Base-by-base conservation (phyloP, 225 moss, liverwort and hornwort genomes). In the Bryum argenteum region DNA sequence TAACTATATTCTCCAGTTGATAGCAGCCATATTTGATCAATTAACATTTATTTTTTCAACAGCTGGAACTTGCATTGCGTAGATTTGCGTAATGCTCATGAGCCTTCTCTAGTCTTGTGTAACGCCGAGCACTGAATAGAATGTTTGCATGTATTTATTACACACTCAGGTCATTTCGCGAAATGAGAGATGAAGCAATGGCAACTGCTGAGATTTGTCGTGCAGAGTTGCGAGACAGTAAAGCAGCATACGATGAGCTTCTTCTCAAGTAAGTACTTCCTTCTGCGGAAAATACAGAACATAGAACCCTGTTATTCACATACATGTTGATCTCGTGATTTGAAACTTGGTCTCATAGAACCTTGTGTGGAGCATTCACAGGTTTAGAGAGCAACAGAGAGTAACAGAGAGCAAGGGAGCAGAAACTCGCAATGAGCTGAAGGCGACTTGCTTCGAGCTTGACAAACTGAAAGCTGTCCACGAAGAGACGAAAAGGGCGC, bases 301-400 rank as follows among this genome's bases (percentile, higher is more conserved):
- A n/a, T n/a, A n/a, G n/a, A n/a, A n/a, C n/a, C n/a, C n/a, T n/a
- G n/a, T n/a, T n/a, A n/a, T n/a, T n/a, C n/a, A 43, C 24, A 8
- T 17, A 1, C 3, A 42, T 26, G 4, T 23, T 57, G 4, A 10
- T 56, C 24, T 8, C 56, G 0, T n/a, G 11, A 5, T 38, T 24
- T 16, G 8, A 11, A 23, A 17, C 0, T 26, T 2, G 12, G 8
- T 12, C 43, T 3, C 0, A 39, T 54, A 33, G 33, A 33, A 33
- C 33, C 33, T 33, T 33, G 33, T 5, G 7, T 33, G 2, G 33
- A 33, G 33, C 33, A 33, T 33, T 33, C 33, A 5, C 52, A 87
- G 95, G 74, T 93, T 82, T 62, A 88, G 58, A 71, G 93, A 96
- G 73, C 85, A 90, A 71, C 88, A 90, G 9, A 85, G 93, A 80